Evolutionary conservation across 345 rosid species (phyloP).

Genomic region (Salix arbutifolia): DNA sequence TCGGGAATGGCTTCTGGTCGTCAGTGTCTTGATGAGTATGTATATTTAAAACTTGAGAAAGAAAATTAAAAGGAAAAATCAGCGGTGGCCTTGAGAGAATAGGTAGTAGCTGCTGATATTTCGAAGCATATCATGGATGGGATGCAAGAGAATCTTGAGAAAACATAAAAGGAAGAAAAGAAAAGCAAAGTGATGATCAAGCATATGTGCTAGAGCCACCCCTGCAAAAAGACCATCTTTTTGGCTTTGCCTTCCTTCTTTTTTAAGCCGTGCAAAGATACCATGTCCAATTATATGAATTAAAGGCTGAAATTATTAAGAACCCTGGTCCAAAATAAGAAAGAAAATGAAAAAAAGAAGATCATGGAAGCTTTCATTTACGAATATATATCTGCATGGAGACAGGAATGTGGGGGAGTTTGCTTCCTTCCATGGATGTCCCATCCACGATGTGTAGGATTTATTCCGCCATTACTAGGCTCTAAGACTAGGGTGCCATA

Average conservation of each 20-base stretch:
- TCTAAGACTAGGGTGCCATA: neutral
- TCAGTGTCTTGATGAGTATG: no score
- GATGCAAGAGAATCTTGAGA: slow-evolving; percentile 8
- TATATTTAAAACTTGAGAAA: neutral
- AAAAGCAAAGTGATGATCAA: slow-evolving; percentile 10
- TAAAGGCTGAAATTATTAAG: neutral
- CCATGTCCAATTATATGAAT: neutral
- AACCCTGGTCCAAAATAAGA: neutral
- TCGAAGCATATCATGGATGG: neutral
- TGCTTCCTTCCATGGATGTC: slow-evolving; percentile 21
- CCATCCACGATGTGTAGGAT: slow-evolving; percentile 19
- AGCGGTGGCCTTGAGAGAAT: neutral
- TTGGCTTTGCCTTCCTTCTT: neutral
- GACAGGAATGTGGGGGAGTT: neutral
- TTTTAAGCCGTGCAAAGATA: slow-evolving; percentile 1
- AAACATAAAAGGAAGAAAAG: neutral
- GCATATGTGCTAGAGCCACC: slow-evolving; percentile 31
- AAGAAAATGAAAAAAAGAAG: neutral
- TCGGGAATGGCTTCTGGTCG: neutral
- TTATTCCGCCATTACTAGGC: slow-evolving; percentile 17
- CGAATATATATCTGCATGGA: neutral
- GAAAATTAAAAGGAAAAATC: neutral
- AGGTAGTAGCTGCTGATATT: neutral
- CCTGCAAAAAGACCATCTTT: neutral
- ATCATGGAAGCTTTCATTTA: neutral